Evolutionary conservation across 129 eudicot species (phyloP).

Genomic region (Smallanthus sonchifolius): DNA sequence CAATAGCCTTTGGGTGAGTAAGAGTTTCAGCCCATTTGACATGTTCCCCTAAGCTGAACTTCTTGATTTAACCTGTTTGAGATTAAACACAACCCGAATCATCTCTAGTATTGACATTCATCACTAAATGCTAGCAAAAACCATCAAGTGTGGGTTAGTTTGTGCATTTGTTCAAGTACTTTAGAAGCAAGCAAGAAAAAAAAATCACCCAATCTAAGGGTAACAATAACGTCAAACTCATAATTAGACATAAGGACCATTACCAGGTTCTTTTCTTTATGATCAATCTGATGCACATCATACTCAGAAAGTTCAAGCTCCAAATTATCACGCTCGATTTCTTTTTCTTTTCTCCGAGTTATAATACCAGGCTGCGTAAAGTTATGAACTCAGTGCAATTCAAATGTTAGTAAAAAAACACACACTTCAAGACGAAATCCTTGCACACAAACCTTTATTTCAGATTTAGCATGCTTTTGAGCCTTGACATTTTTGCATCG

Average conservation of each 20-base stretch:
- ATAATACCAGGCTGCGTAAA: conserved; percentile 41
- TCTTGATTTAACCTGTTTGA: neutral
- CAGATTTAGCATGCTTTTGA: conserved; percentile 46
- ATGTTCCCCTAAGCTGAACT: neutral
- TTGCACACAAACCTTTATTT: conserved; percentile 43
- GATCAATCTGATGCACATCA: conserved; percentile 48
- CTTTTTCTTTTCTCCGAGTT: conserved; percentile 45
- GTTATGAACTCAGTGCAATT: conserved; percentile 14
- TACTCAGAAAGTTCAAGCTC: conserved; percentile 43
- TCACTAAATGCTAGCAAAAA: neutral
- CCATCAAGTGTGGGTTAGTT: neutral
- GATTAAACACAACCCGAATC: neutral
- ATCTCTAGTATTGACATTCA: neutral
- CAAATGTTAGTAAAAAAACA: neutral
- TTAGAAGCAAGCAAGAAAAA: conserved; percentile 14
- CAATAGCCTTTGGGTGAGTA: neutral
- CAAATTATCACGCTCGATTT: conserved; percentile 48
- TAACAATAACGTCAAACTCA: neutral
- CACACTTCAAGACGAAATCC: neutral
- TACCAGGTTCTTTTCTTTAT: conserved; percentile 72
- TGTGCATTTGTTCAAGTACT: conserved; percentile 3
- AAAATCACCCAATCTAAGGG: neutral
- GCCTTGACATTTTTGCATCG: conserved; percentile 51
- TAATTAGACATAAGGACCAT: neutral
- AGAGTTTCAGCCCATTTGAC: neutral